Base-by-base conservation (phyloP, 805 yeast species). In the Ascoidea tarda region DNA sequence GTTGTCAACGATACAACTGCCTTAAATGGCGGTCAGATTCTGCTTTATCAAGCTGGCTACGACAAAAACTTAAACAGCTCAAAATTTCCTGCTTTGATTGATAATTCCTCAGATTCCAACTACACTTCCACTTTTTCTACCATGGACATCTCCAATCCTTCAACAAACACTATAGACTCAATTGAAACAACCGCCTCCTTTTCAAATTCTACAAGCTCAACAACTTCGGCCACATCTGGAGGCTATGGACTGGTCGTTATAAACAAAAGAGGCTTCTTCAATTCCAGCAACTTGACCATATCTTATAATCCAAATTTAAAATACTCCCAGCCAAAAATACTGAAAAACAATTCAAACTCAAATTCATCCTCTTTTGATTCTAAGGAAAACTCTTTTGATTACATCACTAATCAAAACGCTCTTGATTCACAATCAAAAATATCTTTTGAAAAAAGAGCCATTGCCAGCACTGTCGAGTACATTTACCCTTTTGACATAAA, bases 1-100 rank as follows among this genome's bases (percentile, higher is more conserved):
- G 72, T 73, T 2, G 64, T 72, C 8, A 67, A 70, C 52, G 73
- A 70, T 52, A 64, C 73, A 0, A 63, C 73, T 0, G 72, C 75
- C 0, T 60, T 77, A 16, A 74, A 68, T 16, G 51, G 50, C 16
- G 58, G 58, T 5, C 51, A 47, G 32, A 55, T 55, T 28, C 33
- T 54, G n/a, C 49, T 61, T 55, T 42, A 61, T 66, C 5, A 55
- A 61, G 28, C 63, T 63, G 49, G 60, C 57, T 51, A 60, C 64
- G 46, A 51, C 64, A 5, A 46, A 55, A 33, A 65, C 68, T 33
- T 50, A 31, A 31, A 21, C 28, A 21, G 3, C 2, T 21, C 28
- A 21, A 3, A 21, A 21, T 21, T 21, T 21, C 28, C 28, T 21
- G 28, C 28, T 21, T 52, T 61, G 33, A 53, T 52, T 4, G 59